Conservation (phyloP, 345 rosid genomes). For the Acer negundo region DNA sequence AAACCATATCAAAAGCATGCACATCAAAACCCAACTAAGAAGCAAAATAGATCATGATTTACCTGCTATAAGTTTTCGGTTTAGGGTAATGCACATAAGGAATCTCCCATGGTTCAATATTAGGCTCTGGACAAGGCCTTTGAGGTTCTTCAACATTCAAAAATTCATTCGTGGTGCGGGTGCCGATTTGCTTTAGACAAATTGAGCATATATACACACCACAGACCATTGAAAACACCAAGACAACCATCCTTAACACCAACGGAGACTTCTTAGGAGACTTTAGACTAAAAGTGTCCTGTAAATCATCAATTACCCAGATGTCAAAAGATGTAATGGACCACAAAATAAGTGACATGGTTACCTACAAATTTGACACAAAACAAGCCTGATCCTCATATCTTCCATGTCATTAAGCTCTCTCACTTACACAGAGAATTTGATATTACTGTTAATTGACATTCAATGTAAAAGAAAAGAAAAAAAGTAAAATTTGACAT, state of each 20-base stretch:
- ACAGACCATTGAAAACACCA: conserved; percentile 76
- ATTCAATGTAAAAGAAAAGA: neutral
- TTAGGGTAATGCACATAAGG: conserved; percentile 87
- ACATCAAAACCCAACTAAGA: conserved; percentile 8
- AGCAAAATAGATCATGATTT: conserved; percentile 10
- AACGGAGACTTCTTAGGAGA: conserved; percentile 84
- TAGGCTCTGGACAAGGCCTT: conserved; percentile 74
- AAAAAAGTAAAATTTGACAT: neutral
- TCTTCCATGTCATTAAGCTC: conserved; percentile 17
- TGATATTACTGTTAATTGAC: neutral
- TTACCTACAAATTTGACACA: neutral
- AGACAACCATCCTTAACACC: conserved; percentile 79
- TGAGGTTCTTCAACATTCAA: conserved; percentile 54
- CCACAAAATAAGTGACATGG: neutral
- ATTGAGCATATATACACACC: conserved; percentile 82
- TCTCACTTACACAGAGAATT: neutral
- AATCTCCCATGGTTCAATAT: conserved; percentile 85
- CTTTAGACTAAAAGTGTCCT: conserved; percentile 75
- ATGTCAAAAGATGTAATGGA: conserved; percentile 8
- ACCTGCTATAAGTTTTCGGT: conserved; percentile 84
- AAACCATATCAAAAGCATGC: conserved; percentile 17
- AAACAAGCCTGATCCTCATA: neutral
- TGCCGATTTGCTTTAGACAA: conserved; percentile 78
- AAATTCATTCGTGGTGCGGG: conserved; percentile 43
- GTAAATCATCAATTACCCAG: conserved; percentile 27